A percentile compares a stretch with the other conserved stretches of the same genome.
These are phyloP conservation scores for Kurtzmaniella cleridarum DNA, from an alignment of 805 yeast genomes.

Conservation along the genomic window DNA sequence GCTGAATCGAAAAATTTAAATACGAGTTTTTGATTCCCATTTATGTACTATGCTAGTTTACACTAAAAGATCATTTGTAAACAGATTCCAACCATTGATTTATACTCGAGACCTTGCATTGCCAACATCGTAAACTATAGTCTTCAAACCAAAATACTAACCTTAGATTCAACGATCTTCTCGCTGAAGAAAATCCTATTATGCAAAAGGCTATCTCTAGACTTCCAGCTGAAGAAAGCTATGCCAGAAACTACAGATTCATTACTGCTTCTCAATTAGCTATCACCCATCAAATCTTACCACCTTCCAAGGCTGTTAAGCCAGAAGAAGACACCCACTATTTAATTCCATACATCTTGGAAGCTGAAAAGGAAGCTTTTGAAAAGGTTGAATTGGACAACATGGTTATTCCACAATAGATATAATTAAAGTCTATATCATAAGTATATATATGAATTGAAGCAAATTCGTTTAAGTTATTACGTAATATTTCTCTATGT, in stretches of 20 bases:
- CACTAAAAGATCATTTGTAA: too few species aligned
- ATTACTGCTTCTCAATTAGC: conserved; percentile 88
- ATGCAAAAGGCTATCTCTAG: conserved; percentile 85
- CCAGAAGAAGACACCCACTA: conserved; percentile 79
- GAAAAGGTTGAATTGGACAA: conserved; percentile 90
- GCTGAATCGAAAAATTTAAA: too few species aligned
- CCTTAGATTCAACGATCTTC: conserved; percentile 71
- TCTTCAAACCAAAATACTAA: conserved; percentile 10
- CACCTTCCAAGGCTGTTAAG: conserved; percentile 70
- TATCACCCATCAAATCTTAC: conserved; percentile 78
- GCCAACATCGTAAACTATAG: too few species aligned
- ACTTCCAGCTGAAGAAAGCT: conserved; percentile 76
- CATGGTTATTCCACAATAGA: conserved; percentile 35
- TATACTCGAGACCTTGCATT: too few species aligned
- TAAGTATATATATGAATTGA: conserved; percentile 5
- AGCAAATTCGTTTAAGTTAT: neutral
- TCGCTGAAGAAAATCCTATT: conserved; percentile 81
- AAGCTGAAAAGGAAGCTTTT: conserved; percentile 86
- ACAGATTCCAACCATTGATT: too few species aligned
- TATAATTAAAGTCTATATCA: conserved; percentile 14
- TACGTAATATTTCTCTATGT: neutral
- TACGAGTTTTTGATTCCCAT: too few species aligned
- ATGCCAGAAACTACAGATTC: conserved; percentile 89
- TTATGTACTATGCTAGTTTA: too few species aligned
- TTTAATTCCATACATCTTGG: conserved; percentile 82